Conservation (phyloP, 2,329 filamentous ascomycete species). For the Penicillium sclerotiorum region DNA sequence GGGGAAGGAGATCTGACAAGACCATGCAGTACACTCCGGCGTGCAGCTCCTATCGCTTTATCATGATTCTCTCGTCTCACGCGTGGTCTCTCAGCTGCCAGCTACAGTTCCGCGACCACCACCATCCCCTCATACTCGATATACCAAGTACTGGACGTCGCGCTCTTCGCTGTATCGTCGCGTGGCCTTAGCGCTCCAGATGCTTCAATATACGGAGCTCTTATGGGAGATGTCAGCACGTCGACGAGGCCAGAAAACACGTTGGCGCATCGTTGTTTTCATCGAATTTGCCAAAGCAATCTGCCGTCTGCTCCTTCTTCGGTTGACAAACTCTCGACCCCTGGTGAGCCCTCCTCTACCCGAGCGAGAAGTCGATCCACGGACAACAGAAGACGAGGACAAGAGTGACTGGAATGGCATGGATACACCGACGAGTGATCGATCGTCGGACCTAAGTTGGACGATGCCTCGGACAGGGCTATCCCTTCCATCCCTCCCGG, state of each 20-base stretch:
- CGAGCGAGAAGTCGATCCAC: slow-evolving; percentile 77
- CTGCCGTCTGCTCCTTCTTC: slow-evolving; percentile 77
- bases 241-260: slow-evolving; percentile 72
- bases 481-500: slow-evolving; percentile 79
- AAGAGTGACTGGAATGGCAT: slow-evolving; percentile 50
- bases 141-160: slow-evolving; percentile 65
- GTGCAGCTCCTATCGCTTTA: slow-evolving; percentile 90
- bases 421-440: slow-evolving; percentile 46
- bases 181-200: slow-evolving; percentile 79
- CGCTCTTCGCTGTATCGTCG: slow-evolving; percentile 73
- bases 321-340: slow-evolving; percentile 79
- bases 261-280: slow-evolving; percentile 85
- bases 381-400: slow-evolving; percentile 52
- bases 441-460: slow-evolving; percentile 63
- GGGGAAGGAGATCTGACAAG: slow-evolving; percentile 24
- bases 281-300: slow-evolving; percentile 85
- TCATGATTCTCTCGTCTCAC: slow-evolving; percentile 83
- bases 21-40: slow-evolving; percentile 69
- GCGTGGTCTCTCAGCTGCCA: slow-evolving; percentile 60
- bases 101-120: slow-evolving; percentile 53
- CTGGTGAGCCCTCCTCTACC: slow-evolving; percentile 82
- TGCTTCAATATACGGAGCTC: slow-evolving; percentile 92
- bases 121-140: slow-evolving; percentile 62
- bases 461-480: slow-evolving; percentile 93
- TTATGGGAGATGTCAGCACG: slow-evolving; percentile 98